Evolutionary conservation across 2,329 filamentous ascomycete genomes (phyloP).

Genomic region (Didymella sp.): DNA sequence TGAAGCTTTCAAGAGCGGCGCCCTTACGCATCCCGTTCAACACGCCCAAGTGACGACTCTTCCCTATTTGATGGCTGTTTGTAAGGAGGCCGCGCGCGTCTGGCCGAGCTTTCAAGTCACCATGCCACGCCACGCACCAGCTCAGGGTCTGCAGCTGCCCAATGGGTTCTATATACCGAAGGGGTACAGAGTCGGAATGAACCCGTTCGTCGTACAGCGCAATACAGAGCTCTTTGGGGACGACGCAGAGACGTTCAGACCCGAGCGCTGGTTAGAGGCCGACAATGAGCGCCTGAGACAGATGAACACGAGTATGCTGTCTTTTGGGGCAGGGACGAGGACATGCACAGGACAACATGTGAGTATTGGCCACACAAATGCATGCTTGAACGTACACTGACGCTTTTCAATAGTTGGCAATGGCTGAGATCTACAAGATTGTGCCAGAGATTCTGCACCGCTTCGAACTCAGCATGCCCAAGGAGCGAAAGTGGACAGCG

Average conservation of each 20-base stretch:
- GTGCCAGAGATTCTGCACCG: constrained; percentile 30
- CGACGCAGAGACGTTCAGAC: constrained; percentile 52
- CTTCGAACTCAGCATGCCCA: constrained; percentile 30
- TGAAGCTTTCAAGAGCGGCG: constrained; percentile 15
- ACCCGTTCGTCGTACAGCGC: constrained; percentile 53
- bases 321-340: constrained; percentile 47
- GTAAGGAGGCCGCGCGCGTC: constrained; percentile 78
- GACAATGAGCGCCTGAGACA: constrained; percentile 19
- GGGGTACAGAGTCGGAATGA: constrained; percentile 7
- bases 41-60: constrained; percentile 65
- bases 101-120: constrained; percentile 75
- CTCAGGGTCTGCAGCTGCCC: constrained; percentile 65
- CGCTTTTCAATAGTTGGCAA: constrained; percentile 2
- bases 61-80: constrained; percentile 75
- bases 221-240: constrained; percentile 50
- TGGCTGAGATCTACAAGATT: constrained; percentile 36
- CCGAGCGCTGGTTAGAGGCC: constrained; percentile 56
- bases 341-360: constrained; percentile 45
- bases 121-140: constrained; percentile 74
- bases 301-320: constrained; percentile 46
- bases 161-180: constrained; percentile 4
- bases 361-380: not conserved
- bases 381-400: not conserved
- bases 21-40: constrained; percentile 21
- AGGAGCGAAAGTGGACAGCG: constrained; percentile 30